These are phyloP conservation scores for Gossypium davidsonii DNA, from an alignment of 441 rosid genomes.

Conservation along the genomic window DNA sequence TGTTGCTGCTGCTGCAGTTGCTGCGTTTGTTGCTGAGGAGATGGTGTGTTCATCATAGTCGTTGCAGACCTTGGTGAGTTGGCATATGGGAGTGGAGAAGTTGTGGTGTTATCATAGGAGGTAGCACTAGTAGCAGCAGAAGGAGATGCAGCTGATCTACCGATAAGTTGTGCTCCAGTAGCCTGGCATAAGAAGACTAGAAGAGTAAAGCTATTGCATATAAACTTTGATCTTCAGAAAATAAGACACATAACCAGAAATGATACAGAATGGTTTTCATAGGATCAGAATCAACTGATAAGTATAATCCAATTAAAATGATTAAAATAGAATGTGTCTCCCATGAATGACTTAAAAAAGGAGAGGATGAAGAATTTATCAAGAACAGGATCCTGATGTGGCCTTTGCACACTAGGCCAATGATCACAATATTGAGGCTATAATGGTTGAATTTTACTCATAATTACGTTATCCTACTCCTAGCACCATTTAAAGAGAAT, in stretches of 20 bases:
- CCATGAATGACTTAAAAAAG: background rate
- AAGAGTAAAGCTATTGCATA: constrained; percentile 9
- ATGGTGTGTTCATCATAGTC: constrained; percentile 70
- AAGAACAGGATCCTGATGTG: background rate
- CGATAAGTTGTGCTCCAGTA: constrained; percentile 65
- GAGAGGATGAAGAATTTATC: background rate
- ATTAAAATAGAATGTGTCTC: background rate
- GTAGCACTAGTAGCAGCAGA: constrained; percentile 46
- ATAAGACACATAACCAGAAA: background rate
- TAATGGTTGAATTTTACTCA: background rate
- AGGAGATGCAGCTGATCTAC: constrained; percentile 90
- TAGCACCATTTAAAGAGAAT: background rate
- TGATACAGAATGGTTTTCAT: background rate
- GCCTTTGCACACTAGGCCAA: background rate
- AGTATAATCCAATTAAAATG: background rate
- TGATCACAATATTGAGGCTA: background rate
- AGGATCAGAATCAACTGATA: background rate
- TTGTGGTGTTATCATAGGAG: constrained; percentile 66
- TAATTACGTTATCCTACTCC: background rate
- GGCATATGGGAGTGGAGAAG: constrained; percentile 84
- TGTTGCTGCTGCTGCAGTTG: constrained; percentile 72
- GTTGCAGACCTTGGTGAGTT: constrained; percentile 87
- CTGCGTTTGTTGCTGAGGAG: constrained; percentile 77
- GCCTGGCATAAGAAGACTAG: constrained; percentile 29
- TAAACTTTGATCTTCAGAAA: constrained; percentile 6